These are phyloP conservation scores for Backusella luteola DNA, from an alignment of 192 early-diverging fungal genomes.

Conservation along the genomic window DNA sequence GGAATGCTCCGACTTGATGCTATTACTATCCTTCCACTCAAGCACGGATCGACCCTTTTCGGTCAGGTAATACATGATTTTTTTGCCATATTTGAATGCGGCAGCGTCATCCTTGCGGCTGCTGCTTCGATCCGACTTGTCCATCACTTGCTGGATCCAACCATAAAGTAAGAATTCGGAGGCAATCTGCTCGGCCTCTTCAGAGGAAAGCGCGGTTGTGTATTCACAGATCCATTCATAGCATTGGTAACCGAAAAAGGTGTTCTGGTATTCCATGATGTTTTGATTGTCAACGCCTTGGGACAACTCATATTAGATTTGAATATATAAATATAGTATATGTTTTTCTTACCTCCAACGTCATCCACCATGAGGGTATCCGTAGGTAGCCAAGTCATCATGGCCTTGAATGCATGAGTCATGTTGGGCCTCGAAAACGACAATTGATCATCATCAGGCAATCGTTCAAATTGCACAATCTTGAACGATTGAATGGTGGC, in stretches of 20 bases:
- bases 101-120: neutral
- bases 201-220: constrained; percentile 45
- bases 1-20: neutral
- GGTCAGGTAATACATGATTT: constrained; percentile 19
- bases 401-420: constrained; percentile 39
- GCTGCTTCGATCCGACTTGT: constrained; percentile 25
- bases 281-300: constrained; percentile 7
- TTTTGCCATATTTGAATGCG: constrained; percentile 5
- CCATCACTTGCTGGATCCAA: constrained; percentile 40
- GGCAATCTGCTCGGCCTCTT: constrained; percentile 48
- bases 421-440: constrained; percentile 38
- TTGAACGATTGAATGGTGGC: constrained; percentile 5
- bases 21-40: neutral
- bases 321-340: too few species aligned
- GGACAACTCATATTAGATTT: too few species aligned
- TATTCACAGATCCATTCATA: constrained; percentile 55
- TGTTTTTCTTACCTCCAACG: constrained; percentile 10
- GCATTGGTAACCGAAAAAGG: constrained; percentile 46
- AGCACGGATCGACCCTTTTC: constrained; percentile 11
- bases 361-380: constrained; percentile 20
- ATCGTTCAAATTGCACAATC: constrained; percentile 26
- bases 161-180: constrained; percentile 46
- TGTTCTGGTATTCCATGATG: constrained; percentile 24
- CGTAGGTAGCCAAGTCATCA: constrained; percentile 44
- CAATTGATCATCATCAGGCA: constrained; percentile 41